Evolutionary conservation across 2,329 filamentous ascomycete genomes (phyloP), one percentile per base, ranked within the genome.

Genomic region (Aspergillaceae sp.): DNA sequence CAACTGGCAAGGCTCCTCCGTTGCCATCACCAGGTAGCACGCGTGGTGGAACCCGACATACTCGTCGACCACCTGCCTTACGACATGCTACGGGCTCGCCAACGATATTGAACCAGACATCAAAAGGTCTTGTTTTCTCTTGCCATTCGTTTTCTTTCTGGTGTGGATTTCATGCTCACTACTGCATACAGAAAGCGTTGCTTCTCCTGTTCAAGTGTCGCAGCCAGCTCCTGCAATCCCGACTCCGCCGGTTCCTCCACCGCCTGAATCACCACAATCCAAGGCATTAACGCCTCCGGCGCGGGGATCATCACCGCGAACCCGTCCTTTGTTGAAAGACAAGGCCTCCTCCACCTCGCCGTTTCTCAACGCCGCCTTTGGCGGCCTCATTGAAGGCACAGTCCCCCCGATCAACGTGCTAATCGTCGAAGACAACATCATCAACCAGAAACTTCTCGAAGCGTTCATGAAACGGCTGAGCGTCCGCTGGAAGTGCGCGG

Each of bases 341-440:
- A 72, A 64, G 48, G 41, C 51, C 54, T 42, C 63, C 60, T 47
- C 59, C 46, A 38, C 11, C 9, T 55, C 58, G 43, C 63, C 62
- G 33, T 47, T 56, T 19, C 43, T 57, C n/a, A 58, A 60, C 42
- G 61, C 63, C 6, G 62, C 59, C 60, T 84, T 49, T 28, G 74
- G 82, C 3, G 82, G 79, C 29, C 75, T 87, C 57, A 77, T 94
- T 29, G 88, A 91, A 55, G 84, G 83, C 45, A 83, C 83, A 1
- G 88, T 97, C 0, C 92, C 92, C 5, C 91, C 92, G 1, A 97
- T 98, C 70, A 97, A 94, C 57, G 90, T 97, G 5, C 75, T 98
- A 38, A 95, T 98, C 50, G 92, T 98, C 9, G 92, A 98, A 71
- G 92, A 98, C 71, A 98, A 98, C 66, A 89, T 92, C 52, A 97